phyloP scores from a whole-genome alignment of 2,329 filamentous ascomycete genomes.

The Lojkania enalia region DNA sequence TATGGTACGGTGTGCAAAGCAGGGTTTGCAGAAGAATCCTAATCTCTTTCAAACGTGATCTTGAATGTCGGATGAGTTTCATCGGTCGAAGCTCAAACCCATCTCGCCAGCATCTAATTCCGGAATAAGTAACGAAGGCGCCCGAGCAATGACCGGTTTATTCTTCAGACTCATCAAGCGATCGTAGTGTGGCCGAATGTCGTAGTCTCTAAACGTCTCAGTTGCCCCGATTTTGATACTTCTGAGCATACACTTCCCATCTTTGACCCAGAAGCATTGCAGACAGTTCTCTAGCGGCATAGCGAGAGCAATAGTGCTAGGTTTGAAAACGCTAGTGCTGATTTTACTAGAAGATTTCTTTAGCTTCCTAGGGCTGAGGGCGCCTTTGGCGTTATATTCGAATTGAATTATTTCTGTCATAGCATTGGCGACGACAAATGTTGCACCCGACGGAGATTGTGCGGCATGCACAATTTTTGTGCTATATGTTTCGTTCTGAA shows the following conservation, averaged over 20 bases:
- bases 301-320: slow-evolving; percentile 34
- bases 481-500: slow-evolving; percentile 34
- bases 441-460: slow-evolving; percentile 39
- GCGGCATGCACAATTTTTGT: slow-evolving; percentile 40
- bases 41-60: neutral
- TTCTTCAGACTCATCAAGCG: slow-evolving; percentile 31
- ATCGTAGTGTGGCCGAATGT: slow-evolving; percentile 39
- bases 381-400: slow-evolving; percentile 34
- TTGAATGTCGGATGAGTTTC: neutral
- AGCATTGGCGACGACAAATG: slow-evolving; percentile 37
- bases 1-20: too few species aligned
- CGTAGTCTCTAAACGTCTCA: slow-evolving; percentile 35
- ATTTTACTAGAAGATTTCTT: slow-evolving; percentile 40
- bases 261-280: slow-evolving; percentile 32
- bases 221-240: slow-evolving; percentile 29
- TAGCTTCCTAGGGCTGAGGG: slow-evolving; percentile 30
- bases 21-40: neutral
- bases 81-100: neutral
- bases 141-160: slow-evolving; percentile 24
- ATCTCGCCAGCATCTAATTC: slow-evolving; percentile 19
- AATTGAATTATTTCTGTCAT: slow-evolving; percentile 44
- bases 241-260: slow-evolving; percentile 37
- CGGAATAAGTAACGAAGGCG: slow-evolving; percentile 24
- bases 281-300: slow-evolving; percentile 29
- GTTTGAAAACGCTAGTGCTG: slow-evolving; percentile 36